These are phyloP conservation scores for Plasmopara muralis DNA, from an alignment of 352 stramenopile species.

Conservation along the genomic window DNA sequence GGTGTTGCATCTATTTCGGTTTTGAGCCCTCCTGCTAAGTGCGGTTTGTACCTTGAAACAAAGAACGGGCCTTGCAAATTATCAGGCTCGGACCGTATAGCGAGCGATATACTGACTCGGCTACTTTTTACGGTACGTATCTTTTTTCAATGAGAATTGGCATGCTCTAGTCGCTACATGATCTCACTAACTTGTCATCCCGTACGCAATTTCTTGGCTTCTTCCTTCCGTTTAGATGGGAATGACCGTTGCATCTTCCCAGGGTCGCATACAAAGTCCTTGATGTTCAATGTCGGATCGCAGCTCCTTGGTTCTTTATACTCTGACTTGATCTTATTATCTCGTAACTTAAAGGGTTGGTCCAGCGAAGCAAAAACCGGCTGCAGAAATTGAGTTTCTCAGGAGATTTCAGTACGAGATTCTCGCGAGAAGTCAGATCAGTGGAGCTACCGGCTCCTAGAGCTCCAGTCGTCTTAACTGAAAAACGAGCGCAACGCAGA, in stretches of 20 bases:
- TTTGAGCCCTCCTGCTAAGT: too few species aligned
- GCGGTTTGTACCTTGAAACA: too few species aligned
- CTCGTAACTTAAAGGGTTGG: slow-evolving; percentile 9
- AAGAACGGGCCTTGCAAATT: too few species aligned
- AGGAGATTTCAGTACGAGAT: slow-evolving; percentile 25
- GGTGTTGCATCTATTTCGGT: too few species aligned
- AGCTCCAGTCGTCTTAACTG: slow-evolving; percentile 4
- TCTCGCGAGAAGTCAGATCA: slow-evolving; percentile 25
- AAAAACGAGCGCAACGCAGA: slow-evolving; percentile 12
- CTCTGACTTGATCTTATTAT: slow-evolving; percentile 19
- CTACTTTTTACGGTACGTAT: not conserved
- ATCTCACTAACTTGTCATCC: not conserved
- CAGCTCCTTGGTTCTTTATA: slow-evolving; percentile 9
- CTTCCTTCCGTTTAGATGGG: not conserved
- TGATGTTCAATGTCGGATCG: slow-evolving; percentile 6
- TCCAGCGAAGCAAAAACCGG: slow-evolving; percentile 10
- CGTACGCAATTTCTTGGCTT: not conserved
- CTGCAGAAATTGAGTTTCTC: slow-evolving; percentile 19
- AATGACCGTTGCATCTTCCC: slow-evolving; percentile 13
- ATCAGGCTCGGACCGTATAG: slow-evolving; percentile 11
- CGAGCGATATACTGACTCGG: slow-evolving; percentile 4
- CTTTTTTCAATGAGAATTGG: not conserved
- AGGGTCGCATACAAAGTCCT: slow-evolving; percentile 2
- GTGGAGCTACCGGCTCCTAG: slow-evolving; percentile 10
- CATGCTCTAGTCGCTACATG: not conserved